A percentile compares a stretch with the other conserved stretches of the same genome.
phyloP scores from a whole-genome alignment of 2,329 filamentous ascomycete genomes.

The Mycosphaerella arachidis region DNA sequence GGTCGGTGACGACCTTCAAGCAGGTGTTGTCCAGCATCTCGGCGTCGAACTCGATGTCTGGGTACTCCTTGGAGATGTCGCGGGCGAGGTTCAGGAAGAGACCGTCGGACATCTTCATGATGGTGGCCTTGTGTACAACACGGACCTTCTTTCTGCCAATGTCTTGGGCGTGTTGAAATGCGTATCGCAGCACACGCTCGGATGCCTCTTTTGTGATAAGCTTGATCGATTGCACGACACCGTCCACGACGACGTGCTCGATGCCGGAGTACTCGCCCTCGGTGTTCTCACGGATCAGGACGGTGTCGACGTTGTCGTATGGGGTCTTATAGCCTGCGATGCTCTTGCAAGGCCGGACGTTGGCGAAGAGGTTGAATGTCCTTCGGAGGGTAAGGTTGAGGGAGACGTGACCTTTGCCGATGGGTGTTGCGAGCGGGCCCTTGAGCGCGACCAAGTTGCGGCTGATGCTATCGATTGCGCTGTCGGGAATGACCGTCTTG shows the following conservation, averaged over 20 bases:
- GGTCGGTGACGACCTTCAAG: conserved; percentile 97
- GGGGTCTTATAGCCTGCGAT: conserved; percentile 97
- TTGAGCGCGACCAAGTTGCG: conserved; percentile 97
- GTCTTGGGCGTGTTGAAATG: conserved; percentile 94
- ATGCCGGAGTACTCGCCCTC: conserved; percentile 99
- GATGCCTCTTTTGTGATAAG: conserved; percentile 93
- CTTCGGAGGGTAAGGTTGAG: conserved; percentile 97
- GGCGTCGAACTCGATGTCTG: conserved; percentile 90
- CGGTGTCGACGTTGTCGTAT: conserved; percentile 94
- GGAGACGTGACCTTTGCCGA: conserved; percentile 98
- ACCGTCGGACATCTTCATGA: conserved; percentile 99
- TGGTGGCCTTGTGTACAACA: conserved; percentile 98
- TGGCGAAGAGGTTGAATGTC: conserved; percentile 99
- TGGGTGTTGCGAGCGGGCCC: conserved; percentile 93
- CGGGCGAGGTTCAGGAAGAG: conserved; percentile 88
- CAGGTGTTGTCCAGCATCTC: conserved; percentile 99
- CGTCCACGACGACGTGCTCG: conserved; percentile 95
- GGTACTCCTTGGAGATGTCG: conserved; percentile 90
- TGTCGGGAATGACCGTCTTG: conserved; percentile 89
- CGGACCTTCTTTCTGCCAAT: conserved; percentile 95
- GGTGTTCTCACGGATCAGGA: conserved; percentile 98
- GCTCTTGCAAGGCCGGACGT: conserved; percentile 94
- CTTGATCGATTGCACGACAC: conserved; percentile 99
- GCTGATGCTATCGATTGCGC: conserved; percentile 86
- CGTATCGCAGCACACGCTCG: conserved; percentile 92